These are phyloP conservation scores for Backusella circina DNA, from an alignment of 192 early-diverging fungal genomes.

Conservation along the genomic window DNA sequence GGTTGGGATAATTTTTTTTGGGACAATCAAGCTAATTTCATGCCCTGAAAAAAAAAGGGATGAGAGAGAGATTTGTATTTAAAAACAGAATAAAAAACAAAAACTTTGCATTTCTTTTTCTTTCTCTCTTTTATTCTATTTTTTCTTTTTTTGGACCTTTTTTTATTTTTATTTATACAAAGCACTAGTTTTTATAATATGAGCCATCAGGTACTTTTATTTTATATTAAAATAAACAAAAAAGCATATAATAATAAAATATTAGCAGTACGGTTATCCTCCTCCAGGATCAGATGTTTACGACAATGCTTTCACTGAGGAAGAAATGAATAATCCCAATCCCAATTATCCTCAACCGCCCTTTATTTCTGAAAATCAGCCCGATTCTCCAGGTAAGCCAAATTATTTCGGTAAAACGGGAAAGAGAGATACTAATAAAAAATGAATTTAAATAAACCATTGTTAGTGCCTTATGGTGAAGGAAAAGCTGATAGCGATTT, in stretches of 20 bases:
- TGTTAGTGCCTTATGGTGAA: constrained; percentile 7
- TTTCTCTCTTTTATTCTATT: background rate
- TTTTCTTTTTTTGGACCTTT: background rate
- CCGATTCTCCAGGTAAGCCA: constrained; percentile 3
- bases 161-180: background rate
- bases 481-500: background rate
- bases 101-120: background rate
- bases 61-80: background rate
- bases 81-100: background rate
- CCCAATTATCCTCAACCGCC: constrained; percentile 30
- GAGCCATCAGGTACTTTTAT: background rate
- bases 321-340: constrained; percentile 1
- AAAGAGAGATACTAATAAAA: background rate
- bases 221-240: background rate
- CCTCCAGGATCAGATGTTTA: background rate
- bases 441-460: background rate
- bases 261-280: background rate
- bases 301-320: background rate
- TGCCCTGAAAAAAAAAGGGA: background rate
- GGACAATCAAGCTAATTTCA: background rate
- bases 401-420: background rate
- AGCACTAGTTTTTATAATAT: background rate
- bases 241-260: background rate
- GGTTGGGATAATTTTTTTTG: constrained; percentile 6
- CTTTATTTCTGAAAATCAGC: constrained; percentile 14